These are phyloP conservation scores for Boletus fagicola DNA, from an alignment of 768 basidiomycete species.

Conservation along the genomic window DNA sequence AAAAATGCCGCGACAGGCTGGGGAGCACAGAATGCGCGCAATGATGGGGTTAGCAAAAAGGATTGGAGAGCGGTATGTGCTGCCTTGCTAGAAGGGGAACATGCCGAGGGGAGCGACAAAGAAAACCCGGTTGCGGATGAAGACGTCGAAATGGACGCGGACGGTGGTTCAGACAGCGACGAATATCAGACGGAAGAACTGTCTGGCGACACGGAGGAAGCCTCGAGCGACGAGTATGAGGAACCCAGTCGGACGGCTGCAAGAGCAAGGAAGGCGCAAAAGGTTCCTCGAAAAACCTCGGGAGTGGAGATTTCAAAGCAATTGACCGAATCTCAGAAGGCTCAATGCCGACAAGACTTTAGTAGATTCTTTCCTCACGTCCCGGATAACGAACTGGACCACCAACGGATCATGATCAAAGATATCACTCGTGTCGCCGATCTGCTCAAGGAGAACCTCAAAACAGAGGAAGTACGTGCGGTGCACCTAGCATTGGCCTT, in stretches of 20 bases:
- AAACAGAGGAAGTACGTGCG: constrained; percentile 64
- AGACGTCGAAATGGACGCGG: constrained; percentile 19
- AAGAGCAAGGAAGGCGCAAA: constrained; percentile 11
- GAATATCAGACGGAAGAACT: constrained; percentile 27
- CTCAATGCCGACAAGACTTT: constrained; percentile 58
- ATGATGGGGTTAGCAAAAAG: constrained; percentile 50
- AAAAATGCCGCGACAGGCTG: constrained; percentile 75
- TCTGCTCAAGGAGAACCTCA: constrained; percentile 70
- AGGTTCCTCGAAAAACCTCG: constrained; percentile 2
- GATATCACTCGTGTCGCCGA: constrained; percentile 61
- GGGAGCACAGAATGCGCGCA: constrained; percentile 38
- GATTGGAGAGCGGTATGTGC: constrained; percentile 84
- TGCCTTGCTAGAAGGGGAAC: constrained; percentile 56
- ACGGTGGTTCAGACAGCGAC: constrained; percentile 33
- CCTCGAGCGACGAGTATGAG: constrained; percentile 33
- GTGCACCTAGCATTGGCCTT: neutral
- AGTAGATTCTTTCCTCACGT: constrained; percentile 70
- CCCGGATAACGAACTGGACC: constrained; percentile 42
- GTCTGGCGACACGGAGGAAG: constrained; percentile 26
- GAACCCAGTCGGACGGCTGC: constrained; percentile 8
- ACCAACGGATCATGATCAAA: constrained; percentile 59
- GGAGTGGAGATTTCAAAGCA: constrained; percentile 6
- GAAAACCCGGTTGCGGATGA: constrained; percentile 12
- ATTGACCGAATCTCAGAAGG: constrained; percentile 53
- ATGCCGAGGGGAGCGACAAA: constrained; percentile 25